Percentiles rank a stretch among this genome's conserved stretches.
phyloP scores from a whole-genome alignment of 169 alveolate species.

The Babesia ovis region DNA sequence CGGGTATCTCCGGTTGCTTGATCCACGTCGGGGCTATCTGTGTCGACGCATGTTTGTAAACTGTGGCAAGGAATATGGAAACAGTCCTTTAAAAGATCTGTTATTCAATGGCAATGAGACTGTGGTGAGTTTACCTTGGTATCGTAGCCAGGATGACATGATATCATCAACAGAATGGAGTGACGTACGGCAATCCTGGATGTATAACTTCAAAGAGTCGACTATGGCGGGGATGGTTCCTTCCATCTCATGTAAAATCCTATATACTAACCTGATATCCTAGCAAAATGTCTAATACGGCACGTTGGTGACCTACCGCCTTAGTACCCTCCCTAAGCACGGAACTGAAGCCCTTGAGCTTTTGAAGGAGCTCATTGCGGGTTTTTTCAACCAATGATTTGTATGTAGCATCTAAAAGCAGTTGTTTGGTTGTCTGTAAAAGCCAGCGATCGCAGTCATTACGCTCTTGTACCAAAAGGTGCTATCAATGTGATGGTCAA shows the following conservation, averaged over 20 bases:
- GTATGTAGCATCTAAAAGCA: background rate
- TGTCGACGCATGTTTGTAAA: too few relatives aligned
- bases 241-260: background rate
- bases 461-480: slow-evolving; percentile 51
- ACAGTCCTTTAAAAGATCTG: too few relatives aligned
- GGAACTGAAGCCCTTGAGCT: slow-evolving; percentile 16
- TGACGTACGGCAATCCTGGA: background rate
- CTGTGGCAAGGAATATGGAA: too few relatives aligned
- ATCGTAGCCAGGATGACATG: slow-evolving; percentile 9
- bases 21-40: too few relatives aligned
- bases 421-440: background rate
- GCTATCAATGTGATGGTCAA: background rate
- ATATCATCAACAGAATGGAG: background rate
- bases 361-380: background rate
- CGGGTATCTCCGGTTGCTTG: too few relatives aligned
- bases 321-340: slow-evolving; percentile 3
- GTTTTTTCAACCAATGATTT: background rate
- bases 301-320: background rate
- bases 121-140: slow-evolving; percentile 21
- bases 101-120: too few relatives aligned
- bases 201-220: slow-evolving; percentile 7
- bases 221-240: background rate
- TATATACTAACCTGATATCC: slow-evolving; percentile 49
- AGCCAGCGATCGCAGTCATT: slow-evolving; percentile 21
- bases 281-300: background rate